phyloP scores from a whole-genome alignment of 306 rosid genomes.

The Begonia peltatifolia region DNA sequence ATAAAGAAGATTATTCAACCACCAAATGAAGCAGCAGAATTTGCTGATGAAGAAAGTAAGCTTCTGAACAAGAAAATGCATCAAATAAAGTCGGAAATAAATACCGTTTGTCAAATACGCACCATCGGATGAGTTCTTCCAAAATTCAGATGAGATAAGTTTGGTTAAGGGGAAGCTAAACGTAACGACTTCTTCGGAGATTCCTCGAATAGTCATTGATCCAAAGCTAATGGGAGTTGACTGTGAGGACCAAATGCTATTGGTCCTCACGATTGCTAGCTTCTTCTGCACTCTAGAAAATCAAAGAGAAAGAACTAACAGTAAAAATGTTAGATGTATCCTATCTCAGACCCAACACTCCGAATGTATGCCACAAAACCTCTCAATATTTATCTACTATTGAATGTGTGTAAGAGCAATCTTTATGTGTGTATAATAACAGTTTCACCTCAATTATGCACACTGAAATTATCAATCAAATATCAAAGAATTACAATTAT shows the following conservation, averaged over 20 bases:
- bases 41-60: slow-evolving; percentile 58
- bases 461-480: neutral
- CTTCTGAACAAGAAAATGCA: slow-evolving; percentile 50
- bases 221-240: slow-evolving; percentile 44
- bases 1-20: slow-evolving; percentile 75
- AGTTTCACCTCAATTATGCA: neutral
- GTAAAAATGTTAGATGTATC: slow-evolving; percentile 84
- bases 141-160: slow-evolving; percentile 49
- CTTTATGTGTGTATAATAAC: no score
- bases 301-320: slow-evolving; percentile 76
- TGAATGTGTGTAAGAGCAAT: no score
- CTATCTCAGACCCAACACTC: slow-evolving; percentile 53
- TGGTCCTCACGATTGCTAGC: slow-evolving; percentile 76
- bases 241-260: slow-evolving; percentile 77
- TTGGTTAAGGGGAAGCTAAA: slow-evolving; percentile 75
- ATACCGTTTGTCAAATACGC: slow-evolving; percentile 72
- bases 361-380: neutral
- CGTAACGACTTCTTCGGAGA: slow-evolving; percentile 45
- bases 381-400: no score
- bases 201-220: slow-evolving; percentile 51
- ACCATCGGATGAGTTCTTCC: no score
- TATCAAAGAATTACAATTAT: neutral
- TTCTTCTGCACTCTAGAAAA: slow-evolving; percentile 79
- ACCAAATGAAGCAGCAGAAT: slow-evolving; percentile 22
- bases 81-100: slow-evolving; percentile 64